Conservation (phyloP, 257 asterid genomes). For the Plantago elongata region DNA sequence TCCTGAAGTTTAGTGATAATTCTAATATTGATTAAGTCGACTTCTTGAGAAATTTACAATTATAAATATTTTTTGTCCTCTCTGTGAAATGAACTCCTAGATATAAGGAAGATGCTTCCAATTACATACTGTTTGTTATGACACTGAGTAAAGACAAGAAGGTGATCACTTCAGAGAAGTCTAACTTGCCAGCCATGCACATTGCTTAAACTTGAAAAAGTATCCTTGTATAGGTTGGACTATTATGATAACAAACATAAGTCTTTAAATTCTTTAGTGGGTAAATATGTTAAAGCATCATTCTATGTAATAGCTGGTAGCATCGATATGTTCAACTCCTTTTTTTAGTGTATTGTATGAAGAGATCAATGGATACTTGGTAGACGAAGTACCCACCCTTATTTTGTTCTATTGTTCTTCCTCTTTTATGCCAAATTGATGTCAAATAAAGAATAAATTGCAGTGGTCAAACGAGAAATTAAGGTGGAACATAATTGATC, state of each 20-base stretch:
- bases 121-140: background rate
- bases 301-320: background rate
- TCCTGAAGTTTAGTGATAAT: slow-evolving; percentile 4
- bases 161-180: background rate
- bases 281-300: background rate
- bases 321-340: background rate
- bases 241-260: background rate
- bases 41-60: background rate
- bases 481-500: background rate
- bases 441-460: background rate
- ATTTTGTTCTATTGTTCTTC: background rate
- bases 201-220: background rate
- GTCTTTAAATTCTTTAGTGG: background rate
- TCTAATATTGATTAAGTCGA: background rate
- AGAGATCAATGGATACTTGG: background rate
- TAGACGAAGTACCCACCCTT: background rate
- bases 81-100: background rate
- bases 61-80: too few relatives aligned
- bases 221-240: background rate
- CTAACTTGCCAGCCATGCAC: slow-evolving; percentile 1
- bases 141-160: slow-evolving; percentile 6
- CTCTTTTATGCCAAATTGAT: background rate
- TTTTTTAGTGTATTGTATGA: background rate
- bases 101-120: background rate
- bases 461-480: background rate